Percentiles rank a stretch among this genome's conserved stretches.
Evolutionary conservation across 2,329 filamentous ascomycete species (phyloP).

Genomic region (Cercospora zeina): DNA sequence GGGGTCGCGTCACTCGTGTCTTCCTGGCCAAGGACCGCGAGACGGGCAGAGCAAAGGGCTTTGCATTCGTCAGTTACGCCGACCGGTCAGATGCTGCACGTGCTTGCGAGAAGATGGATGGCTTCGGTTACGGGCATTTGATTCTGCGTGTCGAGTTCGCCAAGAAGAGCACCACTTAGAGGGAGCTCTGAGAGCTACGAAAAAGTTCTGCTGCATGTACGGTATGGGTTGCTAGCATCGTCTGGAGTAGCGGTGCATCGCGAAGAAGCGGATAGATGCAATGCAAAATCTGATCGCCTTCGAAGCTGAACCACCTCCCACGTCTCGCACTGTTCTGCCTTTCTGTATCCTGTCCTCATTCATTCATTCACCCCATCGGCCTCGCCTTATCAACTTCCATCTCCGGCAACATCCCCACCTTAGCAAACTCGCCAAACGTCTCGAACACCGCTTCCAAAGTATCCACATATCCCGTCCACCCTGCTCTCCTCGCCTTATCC

Average conservation of each 20-base stretch:
- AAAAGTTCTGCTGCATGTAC: slow-evolving; percentile 1
- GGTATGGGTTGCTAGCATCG: slow-evolving; percentile 4
- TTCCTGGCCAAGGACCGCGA: slow-evolving; percentile 98
- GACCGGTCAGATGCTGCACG: slow-evolving; percentile 86
- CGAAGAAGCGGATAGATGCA: slow-evolving; percentile 10
- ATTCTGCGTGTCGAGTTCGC: slow-evolving; percentile 86
- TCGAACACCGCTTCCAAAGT: slow-evolving; percentile 5
- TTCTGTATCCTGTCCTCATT: no score
- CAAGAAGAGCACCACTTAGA: slow-evolving; percentile 55
- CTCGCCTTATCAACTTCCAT: slow-evolving; percentile 10
- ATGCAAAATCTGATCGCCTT: slow-evolving; percentile 11
- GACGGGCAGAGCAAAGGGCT: slow-evolving; percentile 93
- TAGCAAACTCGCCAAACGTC: slow-evolving; percentile 6
- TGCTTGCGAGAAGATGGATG: slow-evolving; percentile 97
- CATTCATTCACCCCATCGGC: not conserved
- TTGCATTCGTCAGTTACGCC: slow-evolving; percentile 96
- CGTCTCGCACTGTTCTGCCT: not conserved
- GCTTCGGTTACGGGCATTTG: slow-evolving; percentile 83
- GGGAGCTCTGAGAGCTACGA: slow-evolving; percentile 1
- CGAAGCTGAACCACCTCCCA: not conserved
- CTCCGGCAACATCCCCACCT: slow-evolving; percentile 13
- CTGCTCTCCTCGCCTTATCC: slow-evolving; percentile 11
- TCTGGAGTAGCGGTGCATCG: slow-evolving; percentile 8
- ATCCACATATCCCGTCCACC: slow-evolving; percentile 16
- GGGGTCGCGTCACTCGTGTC: slow-evolving; percentile 92